These are phyloP conservation scores for Neurospora sp. DNA, from an alignment of 495 filamentous ascomycete species.

Conservation along the genomic window DNA sequence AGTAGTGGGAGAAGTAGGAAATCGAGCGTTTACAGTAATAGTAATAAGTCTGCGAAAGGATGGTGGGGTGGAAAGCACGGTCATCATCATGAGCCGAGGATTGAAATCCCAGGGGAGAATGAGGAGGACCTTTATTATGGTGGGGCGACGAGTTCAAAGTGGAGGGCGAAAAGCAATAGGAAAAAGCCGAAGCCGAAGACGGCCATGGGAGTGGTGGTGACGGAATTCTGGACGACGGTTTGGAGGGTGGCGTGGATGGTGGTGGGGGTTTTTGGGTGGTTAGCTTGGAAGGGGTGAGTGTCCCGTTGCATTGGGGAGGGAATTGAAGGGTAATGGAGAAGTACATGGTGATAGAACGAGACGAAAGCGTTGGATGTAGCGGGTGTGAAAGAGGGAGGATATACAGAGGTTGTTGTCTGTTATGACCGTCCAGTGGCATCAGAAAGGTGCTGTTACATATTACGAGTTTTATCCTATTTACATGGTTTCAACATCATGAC, in stretches of 20 bases:
- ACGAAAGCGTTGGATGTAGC: neutral
- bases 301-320: neutral
- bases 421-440: neutral
- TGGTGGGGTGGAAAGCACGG: neutral
- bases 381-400: neutral
- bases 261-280: constrained; percentile 28
- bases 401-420: neutral
- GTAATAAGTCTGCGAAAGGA: neutral
- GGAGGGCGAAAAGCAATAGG: constrained; percentile 17
- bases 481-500: neutral
- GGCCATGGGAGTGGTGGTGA: constrained; percentile 16
- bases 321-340: neutral
- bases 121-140: constrained; percentile 23
- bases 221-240: constrained; percentile 36
- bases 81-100: constrained; percentile 22
- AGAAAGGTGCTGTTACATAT: neutral
- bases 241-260: constrained; percentile 39
- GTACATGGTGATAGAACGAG: neutral
- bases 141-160: constrained; percentile 10
- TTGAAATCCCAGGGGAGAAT: constrained; percentile 31
- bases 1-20: constrained; percentile 4
- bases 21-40: neutral
- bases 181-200: constrained; percentile 7
- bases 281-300: constrained; percentile 28
- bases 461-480: neutral